Conservation (phyloP, 2,329 filamentous ascomycete genomes). For the Xylaria sp. region DNA sequence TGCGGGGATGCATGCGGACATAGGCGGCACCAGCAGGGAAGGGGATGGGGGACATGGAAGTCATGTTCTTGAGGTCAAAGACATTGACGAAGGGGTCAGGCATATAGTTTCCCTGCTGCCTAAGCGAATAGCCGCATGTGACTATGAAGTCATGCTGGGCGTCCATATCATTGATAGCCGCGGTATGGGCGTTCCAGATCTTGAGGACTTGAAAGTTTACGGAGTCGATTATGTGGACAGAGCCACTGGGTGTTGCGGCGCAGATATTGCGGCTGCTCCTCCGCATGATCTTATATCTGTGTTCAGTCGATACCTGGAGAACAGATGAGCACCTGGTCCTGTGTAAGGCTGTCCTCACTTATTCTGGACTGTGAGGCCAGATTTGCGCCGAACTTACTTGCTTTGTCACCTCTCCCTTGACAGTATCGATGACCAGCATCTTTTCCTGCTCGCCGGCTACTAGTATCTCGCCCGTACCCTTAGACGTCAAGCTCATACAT, state of each 20-base stretch:
- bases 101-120: constrained; percentile 82
- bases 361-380: background rate
- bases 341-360: background rate
- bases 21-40: constrained; percentile 93
- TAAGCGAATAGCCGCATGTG: constrained; percentile 90
- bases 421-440: constrained; percentile 81
- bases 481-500: constrained; percentile 96
- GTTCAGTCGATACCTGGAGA: constrained; percentile 71
- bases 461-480: constrained; percentile 82
- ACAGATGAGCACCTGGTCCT: background rate
- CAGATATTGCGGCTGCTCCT: constrained; percentile 84
- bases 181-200: constrained; percentile 89
- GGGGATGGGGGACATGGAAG: constrained; percentile 87
- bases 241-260: constrained; percentile 84
- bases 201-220: constrained; percentile 81
- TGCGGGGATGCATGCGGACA: constrained; percentile 94
- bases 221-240: constrained; percentile 87
- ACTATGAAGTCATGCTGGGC: constrained; percentile 94
- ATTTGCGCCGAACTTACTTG: constrained; percentile 57
- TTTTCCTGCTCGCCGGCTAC: constrained; percentile 86
- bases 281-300: constrained; percentile 92
- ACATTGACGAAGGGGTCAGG: constrained; percentile 94
- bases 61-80: constrained; percentile 91
- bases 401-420: constrained; percentile 77
- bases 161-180: constrained; percentile 95